Evolutionary conservation across 768 basidiomycete species (phyloP).

Genomic region (Leucosporidium creatinivorum): DNA sequence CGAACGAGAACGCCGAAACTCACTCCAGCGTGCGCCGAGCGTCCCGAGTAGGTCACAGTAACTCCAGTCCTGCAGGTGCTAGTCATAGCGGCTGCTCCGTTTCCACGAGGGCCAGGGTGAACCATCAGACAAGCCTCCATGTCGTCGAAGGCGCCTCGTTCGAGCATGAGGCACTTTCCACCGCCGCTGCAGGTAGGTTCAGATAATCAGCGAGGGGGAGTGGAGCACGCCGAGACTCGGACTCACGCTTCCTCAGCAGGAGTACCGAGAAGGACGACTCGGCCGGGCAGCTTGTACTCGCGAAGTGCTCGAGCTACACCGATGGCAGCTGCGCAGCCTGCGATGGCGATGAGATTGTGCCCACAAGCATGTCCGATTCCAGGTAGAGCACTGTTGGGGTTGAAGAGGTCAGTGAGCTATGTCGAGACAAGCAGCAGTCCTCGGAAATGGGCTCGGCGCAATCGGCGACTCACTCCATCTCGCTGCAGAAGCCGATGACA

Average conservation of each 20-base stretch:
- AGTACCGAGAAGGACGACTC: conserved; percentile 30
- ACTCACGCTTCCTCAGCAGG: conserved; percentile 45
- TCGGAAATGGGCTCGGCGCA: no score
- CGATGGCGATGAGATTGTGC: conserved; percentile 21
- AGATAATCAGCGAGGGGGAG: no score
- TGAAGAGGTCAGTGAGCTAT: no score
- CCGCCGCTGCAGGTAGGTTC: conserved; percentile 29
- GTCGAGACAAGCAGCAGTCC: no score
- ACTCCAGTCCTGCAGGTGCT: neutral
- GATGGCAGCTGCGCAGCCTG: conserved; percentile 21
- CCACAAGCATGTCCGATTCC: conserved; percentile 51
- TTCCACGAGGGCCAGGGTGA: conserved; percentile 58
- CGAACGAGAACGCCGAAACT: neutral
- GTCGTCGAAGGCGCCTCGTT: conserved; percentile 65
- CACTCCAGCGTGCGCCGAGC: conserved; percentile 7
- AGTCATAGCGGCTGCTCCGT: conserved; percentile 6
- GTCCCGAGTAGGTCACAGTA: neutral
- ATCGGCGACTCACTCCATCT: neutral
- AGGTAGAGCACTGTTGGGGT: conserved; percentile 45
- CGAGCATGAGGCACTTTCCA: conserved; percentile 62
- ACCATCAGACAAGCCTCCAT: conserved; percentile 69
- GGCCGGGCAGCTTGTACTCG: conserved; percentile 30
- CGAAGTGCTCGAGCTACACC: conserved; percentile 1
- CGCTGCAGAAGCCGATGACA: conserved; percentile 29
- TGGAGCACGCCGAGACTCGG: no score